phyloP scores from a whole-genome alignment of 164 flowering plant genomes.

The Piper longum region DNA sequence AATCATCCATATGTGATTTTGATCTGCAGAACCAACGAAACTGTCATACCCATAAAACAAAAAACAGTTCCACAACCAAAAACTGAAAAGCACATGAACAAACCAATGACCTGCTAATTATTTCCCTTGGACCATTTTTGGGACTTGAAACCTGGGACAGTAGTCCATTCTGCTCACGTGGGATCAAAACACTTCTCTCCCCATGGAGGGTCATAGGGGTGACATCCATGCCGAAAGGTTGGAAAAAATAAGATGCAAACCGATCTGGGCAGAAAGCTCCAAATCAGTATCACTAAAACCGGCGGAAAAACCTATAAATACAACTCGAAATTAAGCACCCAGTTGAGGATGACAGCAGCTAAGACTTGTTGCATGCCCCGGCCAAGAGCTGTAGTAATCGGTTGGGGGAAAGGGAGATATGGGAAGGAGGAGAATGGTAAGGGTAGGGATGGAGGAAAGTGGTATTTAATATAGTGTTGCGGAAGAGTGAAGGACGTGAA shows the following conservation, averaged over 20 bases:
- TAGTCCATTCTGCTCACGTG: conserved; percentile 26
- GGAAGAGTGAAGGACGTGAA: no score
- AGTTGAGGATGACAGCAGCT: no score
- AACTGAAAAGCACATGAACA: background rate
- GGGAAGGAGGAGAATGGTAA: no score
- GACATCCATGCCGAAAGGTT: background rate
- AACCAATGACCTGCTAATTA: conserved; percentile 24
- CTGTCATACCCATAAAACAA: background rate
- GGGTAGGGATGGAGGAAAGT: no score
- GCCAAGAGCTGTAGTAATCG: no score
- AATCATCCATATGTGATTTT: conserved; percentile 33
- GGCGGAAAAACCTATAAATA: no score
- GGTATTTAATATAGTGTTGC: no score
- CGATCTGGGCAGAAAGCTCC: background rate
- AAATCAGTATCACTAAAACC: no score
- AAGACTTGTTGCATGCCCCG: no score
- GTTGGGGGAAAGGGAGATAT: no score
- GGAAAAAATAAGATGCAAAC: background rate
- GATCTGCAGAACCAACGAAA: conserved; percentile 12
- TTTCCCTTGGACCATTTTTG: conserved; percentile 19
- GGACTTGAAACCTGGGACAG: conserved; percentile 36
- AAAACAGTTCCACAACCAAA: background rate
- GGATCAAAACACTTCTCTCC: conserved; percentile 15
- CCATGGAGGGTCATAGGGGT: conserved; percentile 9
- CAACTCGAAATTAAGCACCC: no score